A percentile compares a stretch with the other conserved stretches of the same genome.
phyloP scores from a whole-genome alignment of 106 monocot species.

The Dioscorea zingiberensis region DNA sequence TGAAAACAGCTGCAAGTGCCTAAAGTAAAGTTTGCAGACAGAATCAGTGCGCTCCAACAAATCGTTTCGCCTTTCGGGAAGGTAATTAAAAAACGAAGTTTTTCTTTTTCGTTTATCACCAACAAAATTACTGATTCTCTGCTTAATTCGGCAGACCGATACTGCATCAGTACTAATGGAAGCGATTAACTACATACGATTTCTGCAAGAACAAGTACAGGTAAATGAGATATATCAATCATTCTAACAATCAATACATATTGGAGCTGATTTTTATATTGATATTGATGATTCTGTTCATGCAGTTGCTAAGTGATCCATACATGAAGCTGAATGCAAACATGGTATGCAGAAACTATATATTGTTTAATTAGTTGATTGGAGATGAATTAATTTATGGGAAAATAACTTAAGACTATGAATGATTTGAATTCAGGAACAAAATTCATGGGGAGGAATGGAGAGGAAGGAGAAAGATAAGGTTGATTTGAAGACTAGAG shows the following conservation, averaged over 20 bases:
- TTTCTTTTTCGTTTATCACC: not conserved
- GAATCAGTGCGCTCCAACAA: slow-evolving; percentile 79
- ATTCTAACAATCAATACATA: too few relatives aligned
- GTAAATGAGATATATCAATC: slow-evolving; percentile 13
- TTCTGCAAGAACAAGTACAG: slow-evolving; percentile 74
- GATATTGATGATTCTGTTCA: not conserved
- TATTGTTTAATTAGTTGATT: not conserved
- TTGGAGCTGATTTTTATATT: not conserved
- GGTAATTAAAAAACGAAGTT: slow-evolving; percentile 25
- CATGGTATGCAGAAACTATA: slow-evolving; percentile 54
- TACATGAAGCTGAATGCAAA: slow-evolving; percentile 54
- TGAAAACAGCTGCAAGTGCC: slow-evolving; percentile 64
- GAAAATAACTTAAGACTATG: not conserved
- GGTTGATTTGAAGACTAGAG: slow-evolving; percentile 63
- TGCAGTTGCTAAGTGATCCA: slow-evolving; percentile 74
- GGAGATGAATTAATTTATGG: not conserved
- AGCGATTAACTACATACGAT: slow-evolving; percentile 64
- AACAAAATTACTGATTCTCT: not conserved
- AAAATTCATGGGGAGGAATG: slow-evolving; percentile 54
- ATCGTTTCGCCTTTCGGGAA: slow-evolving; percentile 96
- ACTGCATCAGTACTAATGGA: slow-evolving; percentile 76
- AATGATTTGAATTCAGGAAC: slow-evolving; percentile 40
- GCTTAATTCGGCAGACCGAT: slow-evolving; percentile 71
- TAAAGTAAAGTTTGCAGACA: slow-evolving; percentile 80
- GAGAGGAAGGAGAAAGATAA: slow-evolving; percentile 56